Conservation (phyloP, 208 protist genomes). For the Herpetomonas tarakana region DNA sequence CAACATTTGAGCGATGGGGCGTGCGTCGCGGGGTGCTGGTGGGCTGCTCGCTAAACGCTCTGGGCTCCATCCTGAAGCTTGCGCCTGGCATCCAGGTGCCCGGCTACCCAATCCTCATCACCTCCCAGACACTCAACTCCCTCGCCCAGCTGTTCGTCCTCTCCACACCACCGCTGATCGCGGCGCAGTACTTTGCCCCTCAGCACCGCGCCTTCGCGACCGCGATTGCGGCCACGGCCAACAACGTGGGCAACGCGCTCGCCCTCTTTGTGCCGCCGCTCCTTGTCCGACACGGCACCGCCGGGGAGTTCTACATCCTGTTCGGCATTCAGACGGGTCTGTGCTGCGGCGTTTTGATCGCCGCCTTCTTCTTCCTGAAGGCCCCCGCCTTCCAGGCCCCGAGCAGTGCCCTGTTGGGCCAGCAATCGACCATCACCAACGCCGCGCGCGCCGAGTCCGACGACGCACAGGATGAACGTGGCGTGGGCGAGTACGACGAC, state of each 20-base stretch:
- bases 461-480: not conserved
- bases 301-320: constrained; percentile 47
- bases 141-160: constrained; percentile 74
- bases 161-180: constrained; percentile 67
- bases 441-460: not conserved
- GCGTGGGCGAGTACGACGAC: not conserved
- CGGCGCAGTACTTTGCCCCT: constrained; percentile 60
- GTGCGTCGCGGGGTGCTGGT: constrained; percentile 56
- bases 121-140: constrained; percentile 47
- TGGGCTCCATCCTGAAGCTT: constrained; percentile 61
- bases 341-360: constrained; percentile 38
- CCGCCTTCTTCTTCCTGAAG: constrained; percentile 39
- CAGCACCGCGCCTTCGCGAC: constrained; percentile 63
- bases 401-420: constrained; percentile 19
- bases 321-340: constrained; percentile 51
- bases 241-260: constrained; percentile 67
- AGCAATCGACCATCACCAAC: not conserved
- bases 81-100: constrained; percentile 44
- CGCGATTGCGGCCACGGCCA: constrained; percentile 53
- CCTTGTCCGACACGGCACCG: constrained; percentile 39
- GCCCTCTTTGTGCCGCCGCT: constrained; percentile 53
- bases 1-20: constrained; percentile 67
- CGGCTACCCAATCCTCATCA: constrained; percentile 46
- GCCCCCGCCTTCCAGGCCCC: constrained; percentile 36
- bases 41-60: constrained; percentile 46